Conservation (phyloP, 2,329 filamentous ascomycete genomes). For the Alternaria viburni region DNA sequence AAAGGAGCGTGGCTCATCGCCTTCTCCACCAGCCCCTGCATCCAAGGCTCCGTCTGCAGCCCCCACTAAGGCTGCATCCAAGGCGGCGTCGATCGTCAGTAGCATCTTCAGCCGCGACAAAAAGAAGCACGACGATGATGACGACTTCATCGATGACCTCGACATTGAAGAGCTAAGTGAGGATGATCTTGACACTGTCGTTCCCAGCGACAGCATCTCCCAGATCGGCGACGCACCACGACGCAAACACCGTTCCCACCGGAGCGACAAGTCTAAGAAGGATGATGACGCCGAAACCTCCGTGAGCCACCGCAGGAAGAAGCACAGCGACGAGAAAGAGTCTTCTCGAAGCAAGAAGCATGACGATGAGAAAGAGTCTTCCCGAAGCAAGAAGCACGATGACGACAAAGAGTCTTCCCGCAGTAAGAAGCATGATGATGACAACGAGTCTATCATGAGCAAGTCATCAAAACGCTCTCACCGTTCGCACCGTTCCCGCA, state of each 20-base stretch:
- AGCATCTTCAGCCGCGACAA: constrained; percentile 47
- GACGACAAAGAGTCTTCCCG: constrained; percentile 23
- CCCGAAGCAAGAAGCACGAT: constrained; percentile 2
- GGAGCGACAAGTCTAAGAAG: constrained; percentile 20
- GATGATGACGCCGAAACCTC: constrained; percentile 19
- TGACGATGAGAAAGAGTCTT: neutral
- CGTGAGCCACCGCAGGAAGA: constrained; percentile 27
- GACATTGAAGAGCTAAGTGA: constrained; percentile 42
- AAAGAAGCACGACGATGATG: constrained; percentile 37
- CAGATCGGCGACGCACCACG: constrained; percentile 42
- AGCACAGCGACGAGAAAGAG: constrained; percentile 15
- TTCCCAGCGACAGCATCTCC: constrained; percentile 57
- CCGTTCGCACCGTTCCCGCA: constrained; percentile 34
- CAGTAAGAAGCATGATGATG: constrained; percentile 12
- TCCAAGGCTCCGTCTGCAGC: constrained; percentile 28
- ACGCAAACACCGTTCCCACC: constrained; percentile 37
- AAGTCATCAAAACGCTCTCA: constrained; percentile 39
- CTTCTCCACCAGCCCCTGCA: constrained; percentile 31
- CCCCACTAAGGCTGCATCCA: constrained; percentile 29
- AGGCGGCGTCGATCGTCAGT: constrained; percentile 42
- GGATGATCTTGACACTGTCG: constrained; percentile 52
- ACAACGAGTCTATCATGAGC: constrained; percentile 31
- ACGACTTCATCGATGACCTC: constrained; percentile 45
- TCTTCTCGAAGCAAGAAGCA: neutral
- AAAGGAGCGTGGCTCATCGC: constrained; percentile 26